These are phyloP conservation scores for Vigna nakashimae DNA, from an alignment of 306 rosid species.

Conservation along the genomic window DNA sequence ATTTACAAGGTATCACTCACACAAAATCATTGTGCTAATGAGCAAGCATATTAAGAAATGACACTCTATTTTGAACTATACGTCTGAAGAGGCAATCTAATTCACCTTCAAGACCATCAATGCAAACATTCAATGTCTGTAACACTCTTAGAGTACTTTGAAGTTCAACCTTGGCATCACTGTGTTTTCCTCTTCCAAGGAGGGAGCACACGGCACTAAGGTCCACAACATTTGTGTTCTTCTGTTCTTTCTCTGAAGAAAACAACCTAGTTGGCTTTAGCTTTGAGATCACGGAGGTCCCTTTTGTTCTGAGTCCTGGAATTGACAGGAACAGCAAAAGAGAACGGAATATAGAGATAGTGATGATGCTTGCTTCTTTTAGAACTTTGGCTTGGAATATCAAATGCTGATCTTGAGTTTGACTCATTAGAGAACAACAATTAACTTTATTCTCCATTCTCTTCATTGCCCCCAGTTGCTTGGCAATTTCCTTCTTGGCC, in stretches of 20 bases:
- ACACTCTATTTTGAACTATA: conserved; percentile 76
- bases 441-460: conserved; percentile 49
- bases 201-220: conserved; percentile 40
- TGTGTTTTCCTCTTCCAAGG: conserved; percentile 20
- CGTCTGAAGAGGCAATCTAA: conserved; percentile 59
- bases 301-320: conserved; percentile 50
- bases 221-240: conserved; percentile 41
- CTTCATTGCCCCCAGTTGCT: conserved; percentile 59
- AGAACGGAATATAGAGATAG: conserved; percentile 57
- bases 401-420: conserved; percentile 46
- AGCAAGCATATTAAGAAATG: conserved; percentile 67
- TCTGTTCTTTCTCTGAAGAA: conserved; percentile 55
- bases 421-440: conserved; percentile 32
- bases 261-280: conserved; percentile 47
- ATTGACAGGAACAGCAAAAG: conserved; percentile 58
- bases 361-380: conserved; percentile 57
- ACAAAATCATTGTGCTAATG: conserved; percentile 41
- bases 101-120: conserved; percentile 51
- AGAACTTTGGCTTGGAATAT: conserved; percentile 45
- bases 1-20: conserved; percentile 30
- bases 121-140: conserved; percentile 50
- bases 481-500: conserved; percentile 65
- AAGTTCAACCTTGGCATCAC: conserved; percentile 37
- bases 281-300: conserved; percentile 59
- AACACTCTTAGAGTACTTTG: conserved; percentile 52